These are phyloP conservation scores for Westerdykella sp. DNA, from an alignment of 2,329 filamentous ascomycete genomes.

Conservation along the genomic window DNA sequence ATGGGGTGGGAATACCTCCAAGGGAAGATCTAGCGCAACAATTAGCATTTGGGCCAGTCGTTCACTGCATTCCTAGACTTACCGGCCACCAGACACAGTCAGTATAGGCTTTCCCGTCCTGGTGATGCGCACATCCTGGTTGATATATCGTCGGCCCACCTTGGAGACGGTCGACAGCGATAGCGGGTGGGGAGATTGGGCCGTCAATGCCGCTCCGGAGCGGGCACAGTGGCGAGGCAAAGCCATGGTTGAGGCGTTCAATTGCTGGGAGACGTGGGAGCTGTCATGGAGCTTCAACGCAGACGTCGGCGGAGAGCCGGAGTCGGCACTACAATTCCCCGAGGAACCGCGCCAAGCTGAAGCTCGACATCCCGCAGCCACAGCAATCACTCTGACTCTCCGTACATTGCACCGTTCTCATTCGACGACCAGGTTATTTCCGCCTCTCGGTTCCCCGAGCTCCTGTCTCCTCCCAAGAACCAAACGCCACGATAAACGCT, in stretches of 20 bases:
- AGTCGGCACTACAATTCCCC: constrained; percentile 6
- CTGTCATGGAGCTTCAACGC: constrained; percentile 13
- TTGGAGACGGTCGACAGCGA: constrained; percentile 25
- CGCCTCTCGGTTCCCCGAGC: background rate
- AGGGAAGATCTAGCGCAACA: constrained; percentile 61
- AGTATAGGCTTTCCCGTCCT: constrained; percentile 94
- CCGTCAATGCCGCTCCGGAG: constrained; percentile 33
- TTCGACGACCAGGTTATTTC: background rate
- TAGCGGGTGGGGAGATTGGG: constrained; percentile 21
- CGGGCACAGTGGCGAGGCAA: constrained; percentile 37
- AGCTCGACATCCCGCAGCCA: constrained; percentile 13
- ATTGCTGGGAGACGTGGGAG: constrained; percentile 28
- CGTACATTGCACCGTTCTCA: background rate
- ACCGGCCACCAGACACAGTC: constrained; percentile 84
- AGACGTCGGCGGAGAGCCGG: constrained; percentile 8
- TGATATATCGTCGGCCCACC: constrained; percentile 25
- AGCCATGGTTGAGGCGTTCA: constrained; percentile 36
- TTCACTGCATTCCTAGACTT: constrained; percentile 34
- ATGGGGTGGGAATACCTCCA: constrained; percentile 57
- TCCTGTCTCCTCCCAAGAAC: background rate
- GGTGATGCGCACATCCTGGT: constrained; percentile 86
- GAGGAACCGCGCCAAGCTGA: constrained; percentile 11
- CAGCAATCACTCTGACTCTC: constrained; percentile 5
- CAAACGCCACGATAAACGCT: constrained; percentile 3
- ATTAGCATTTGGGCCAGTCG: constrained; percentile 3